Base-by-base conservation (phyloP, 2,329 filamentous ascomycete genomes). In the Talaromyces atroroseus region DNA sequence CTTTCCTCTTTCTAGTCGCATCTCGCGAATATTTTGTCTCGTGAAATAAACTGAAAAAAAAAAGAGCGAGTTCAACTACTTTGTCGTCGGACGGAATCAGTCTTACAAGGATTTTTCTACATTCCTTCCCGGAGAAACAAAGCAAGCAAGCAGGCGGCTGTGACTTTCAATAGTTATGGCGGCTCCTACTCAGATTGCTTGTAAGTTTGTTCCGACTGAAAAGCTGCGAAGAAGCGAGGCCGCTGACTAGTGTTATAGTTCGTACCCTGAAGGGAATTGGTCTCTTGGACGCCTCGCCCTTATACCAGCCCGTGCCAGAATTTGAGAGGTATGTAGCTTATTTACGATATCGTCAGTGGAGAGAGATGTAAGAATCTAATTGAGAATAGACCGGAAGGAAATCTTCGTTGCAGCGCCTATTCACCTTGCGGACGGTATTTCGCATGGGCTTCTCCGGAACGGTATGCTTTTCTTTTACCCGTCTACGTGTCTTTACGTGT, bases 201-300 rank as follows among this genome's bases (percentile, higher is more conserved):
- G 83, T 86, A 74, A 61, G 82, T 76, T 55, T 60, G 54, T 38
- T 16, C 23, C 8, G 4, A 18, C n/a, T 44, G 40, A 3, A 21
- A 44, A 5, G 7, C 1, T 20, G 11, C 8, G 4, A 14, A 14
- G 38, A 44, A 16, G 18, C 14, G 44, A 3, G 45, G 6, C 18
- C 5, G 20, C 50, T 54, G 40, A 58, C 46, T 45, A 2, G 65
- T 58, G 62, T 29, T 29, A 32, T 64, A 86, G 83, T 89, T 82
- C 90, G 94, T 78, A 96, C 94, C 75, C 88, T 92, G 77, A 97
- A 96, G 85, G 87, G 86, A 75, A 92, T 99, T 79, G 92, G 92
- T 69, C 81, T 97, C 76, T 85, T 95, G 77, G 89, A 97, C 79
- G 90, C 91, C 68, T 89, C 86, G 64, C 94, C 94, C 60, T 83